Evolutionary conservation across 1,284 basidiomycete species (phyloP).

Genomic region (Stygiomarasmius scandens): DNA sequence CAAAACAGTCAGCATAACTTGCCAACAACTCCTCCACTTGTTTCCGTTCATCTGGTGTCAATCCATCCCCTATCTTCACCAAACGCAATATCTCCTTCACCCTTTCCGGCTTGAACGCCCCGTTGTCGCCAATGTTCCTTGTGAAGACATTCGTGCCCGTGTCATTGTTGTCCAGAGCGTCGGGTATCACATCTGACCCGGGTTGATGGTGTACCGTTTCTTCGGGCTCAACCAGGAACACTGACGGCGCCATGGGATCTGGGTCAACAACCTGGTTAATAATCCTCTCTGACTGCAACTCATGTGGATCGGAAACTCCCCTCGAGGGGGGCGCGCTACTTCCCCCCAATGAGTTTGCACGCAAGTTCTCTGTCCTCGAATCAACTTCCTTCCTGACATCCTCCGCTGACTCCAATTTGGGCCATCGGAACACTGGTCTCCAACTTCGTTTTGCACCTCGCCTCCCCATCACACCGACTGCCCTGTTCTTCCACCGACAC

Average conservation of each 20-base stretch:
- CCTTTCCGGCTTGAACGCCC: not conserved
- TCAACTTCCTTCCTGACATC: too few species aligned
- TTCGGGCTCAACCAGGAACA: too few species aligned
- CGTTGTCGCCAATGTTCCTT: not conserved
- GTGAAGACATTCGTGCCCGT: not conserved
- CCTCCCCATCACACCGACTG: not conserved
- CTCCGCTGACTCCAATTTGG: too few species aligned
- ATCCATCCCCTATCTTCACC: too few species aligned
- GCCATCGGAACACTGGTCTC: too few species aligned
- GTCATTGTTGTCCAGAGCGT: not conserved
- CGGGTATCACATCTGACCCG: not conserved
- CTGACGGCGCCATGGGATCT: not conserved
- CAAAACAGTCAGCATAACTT: too few species aligned
- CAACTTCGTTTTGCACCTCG: not conserved
- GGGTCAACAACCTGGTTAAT: not conserved
- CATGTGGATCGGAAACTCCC: not conserved
- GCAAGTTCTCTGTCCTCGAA: not conserved
- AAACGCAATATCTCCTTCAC: too few species aligned
- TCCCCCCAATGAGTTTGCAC: constrained; percentile 4
- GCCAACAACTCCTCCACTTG: too few species aligned
- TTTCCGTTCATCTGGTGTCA: too few species aligned
- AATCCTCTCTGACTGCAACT: not conserved
- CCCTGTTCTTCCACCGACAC: not conserved
- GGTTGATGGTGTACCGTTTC: too few species aligned
- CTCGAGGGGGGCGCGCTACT: constrained; percentile 2